Evolutionary conservation across 306 rosid species (phyloP), one percentile per base, ranked within the genome.

Genomic region (Arachis hypogaea): DNA sequence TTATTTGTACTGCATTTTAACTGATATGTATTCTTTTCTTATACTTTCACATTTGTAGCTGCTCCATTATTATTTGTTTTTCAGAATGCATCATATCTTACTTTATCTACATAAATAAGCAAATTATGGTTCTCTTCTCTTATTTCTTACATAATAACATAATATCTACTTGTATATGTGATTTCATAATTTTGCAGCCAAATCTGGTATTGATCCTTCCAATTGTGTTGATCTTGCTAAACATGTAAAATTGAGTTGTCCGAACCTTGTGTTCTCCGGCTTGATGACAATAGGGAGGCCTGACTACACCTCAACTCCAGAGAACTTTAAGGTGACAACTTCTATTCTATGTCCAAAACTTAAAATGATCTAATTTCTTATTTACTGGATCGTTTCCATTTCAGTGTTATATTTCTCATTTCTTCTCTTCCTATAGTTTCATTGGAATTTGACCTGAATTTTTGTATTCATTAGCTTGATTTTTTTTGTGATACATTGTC

Each of bases 281-380:
- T 82, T 94, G 71, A 94, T 94, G 99, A 94, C 97, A 8, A 92
- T 91, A 76, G 99, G 99, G 61, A 94, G 89, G 97, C 81, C 74
- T 11, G 95, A 94, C 83, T 94, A 89, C 68, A 81, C 88, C 65
- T 94, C 98, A 51, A 94, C 97, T 10, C 99, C 93, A 6, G 92
- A 88, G 84, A 94, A 94, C 81, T 89, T 94, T 80, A 80, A 86
- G 97, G 99, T 94, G 63, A 83, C 79, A 9, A 14, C 14, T 14
- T 14, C 14, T 14, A 14, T 14, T 14, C 14, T 14, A 14, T 14
- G 14, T 14, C 14, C 14, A 14, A 14, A 14, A 14, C 14, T 14
- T 14, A 14, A 14, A 14, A 14, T 14, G 14, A 14, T 14, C 14
- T 14, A 14, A 14, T 14, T 14, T 14, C 14, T 14, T 14, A 14